phyloP scores from a whole-genome alignment of 192 early-diverging fungal species.

The Umbelopsis sp. region DNA sequence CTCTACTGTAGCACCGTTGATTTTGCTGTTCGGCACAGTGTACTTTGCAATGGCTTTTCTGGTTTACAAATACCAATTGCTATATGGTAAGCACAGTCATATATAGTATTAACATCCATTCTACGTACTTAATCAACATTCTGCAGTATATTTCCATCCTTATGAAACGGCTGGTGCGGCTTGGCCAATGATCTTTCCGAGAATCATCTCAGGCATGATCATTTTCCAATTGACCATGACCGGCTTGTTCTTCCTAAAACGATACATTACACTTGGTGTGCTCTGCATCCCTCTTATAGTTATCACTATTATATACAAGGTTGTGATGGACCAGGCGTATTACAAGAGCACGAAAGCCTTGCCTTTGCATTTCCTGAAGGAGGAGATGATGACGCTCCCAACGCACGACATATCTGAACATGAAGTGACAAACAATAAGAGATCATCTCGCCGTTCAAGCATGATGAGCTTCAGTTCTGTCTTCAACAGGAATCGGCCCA shows the following conservation, averaged over 20 bases:
- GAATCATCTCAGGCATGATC: slow-evolving; percentile 63
- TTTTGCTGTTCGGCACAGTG: slow-evolving; percentile 64
- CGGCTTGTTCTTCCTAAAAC: slow-evolving; percentile 60
- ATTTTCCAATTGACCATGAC: slow-evolving; percentile 71
- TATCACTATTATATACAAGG: slow-evolving; percentile 49
- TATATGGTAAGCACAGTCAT: slow-evolving; percentile 53
- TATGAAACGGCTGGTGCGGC: slow-evolving; percentile 67
- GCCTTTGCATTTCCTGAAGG: slow-evolving; percentile 32
- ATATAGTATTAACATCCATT: neutral
- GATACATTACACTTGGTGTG: slow-evolving; percentile 37
- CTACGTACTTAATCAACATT: neutral
- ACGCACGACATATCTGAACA: neutral
- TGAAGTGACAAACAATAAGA: neutral
- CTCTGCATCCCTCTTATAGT: slow-evolving; percentile 48
- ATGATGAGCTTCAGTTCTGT: neutral
- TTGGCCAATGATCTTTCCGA: slow-evolving; percentile 72
- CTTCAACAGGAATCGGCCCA: neutral
- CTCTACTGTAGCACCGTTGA: slow-evolving; percentile 69
- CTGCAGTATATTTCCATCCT: slow-evolving; percentile 68
- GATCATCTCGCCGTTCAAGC: neutral
- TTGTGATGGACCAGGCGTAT: slow-evolving; percentile 38
- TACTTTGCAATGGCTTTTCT: slow-evolving; percentile 68
- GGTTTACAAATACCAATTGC: slow-evolving; percentile 76
- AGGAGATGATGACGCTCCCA: slow-evolving; percentile 19
- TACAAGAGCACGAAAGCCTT: slow-evolving; percentile 19